A percentile compares a stretch with the other conserved stretches of the same genome.
Conservation (phyloP, 2,329 filamentous ascomycete genomes). For the Diaporthe citri region DNA sequence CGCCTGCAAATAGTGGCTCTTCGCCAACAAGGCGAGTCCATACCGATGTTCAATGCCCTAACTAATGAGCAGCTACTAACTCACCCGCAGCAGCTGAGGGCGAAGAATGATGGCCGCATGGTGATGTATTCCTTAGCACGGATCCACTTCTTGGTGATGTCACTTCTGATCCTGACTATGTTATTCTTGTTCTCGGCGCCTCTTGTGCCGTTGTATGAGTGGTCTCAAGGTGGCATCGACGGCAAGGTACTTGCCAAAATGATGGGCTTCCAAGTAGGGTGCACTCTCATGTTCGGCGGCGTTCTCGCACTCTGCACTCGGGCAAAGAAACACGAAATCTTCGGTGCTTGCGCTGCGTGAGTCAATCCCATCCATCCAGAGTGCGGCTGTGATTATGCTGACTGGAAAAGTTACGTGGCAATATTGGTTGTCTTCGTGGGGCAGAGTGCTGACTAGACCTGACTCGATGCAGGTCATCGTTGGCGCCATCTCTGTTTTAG, state of each 20-base stretch:
- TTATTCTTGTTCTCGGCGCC: constrained; percentile 4
- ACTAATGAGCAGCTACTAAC: neutral
- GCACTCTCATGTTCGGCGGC: constrained; percentile 6
- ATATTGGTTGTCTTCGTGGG: constrained; percentile 30
- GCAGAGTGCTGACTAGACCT: neutral
- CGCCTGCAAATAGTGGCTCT: too few relatives aligned
- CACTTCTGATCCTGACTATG: constrained; percentile 8
- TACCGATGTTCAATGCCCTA: accelerated
- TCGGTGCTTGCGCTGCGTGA: constrained; percentile 22
- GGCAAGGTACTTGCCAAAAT: neutral
- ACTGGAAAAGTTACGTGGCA: constrained; percentile 4
- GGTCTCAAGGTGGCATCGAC: neutral
- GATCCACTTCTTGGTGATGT: constrained; percentile 1
- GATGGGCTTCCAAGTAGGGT: constrained; percentile 27
- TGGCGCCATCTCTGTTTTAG: too few relatives aligned
- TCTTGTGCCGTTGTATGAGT: neutral
- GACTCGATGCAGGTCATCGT: too few relatives aligned
- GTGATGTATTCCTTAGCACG: neutral
- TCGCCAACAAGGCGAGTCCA: neutral
- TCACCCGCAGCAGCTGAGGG: too few relatives aligned
- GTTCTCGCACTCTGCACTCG: constrained; percentile 19
- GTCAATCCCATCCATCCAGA: too few relatives aligned
- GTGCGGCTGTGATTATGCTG: too few relatives aligned
- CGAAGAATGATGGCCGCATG: too few relatives aligned
- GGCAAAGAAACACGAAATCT: constrained; percentile 30